Base-by-base conservation (phyloP, 208 protist species). In the Leishmania turanica region DNA sequence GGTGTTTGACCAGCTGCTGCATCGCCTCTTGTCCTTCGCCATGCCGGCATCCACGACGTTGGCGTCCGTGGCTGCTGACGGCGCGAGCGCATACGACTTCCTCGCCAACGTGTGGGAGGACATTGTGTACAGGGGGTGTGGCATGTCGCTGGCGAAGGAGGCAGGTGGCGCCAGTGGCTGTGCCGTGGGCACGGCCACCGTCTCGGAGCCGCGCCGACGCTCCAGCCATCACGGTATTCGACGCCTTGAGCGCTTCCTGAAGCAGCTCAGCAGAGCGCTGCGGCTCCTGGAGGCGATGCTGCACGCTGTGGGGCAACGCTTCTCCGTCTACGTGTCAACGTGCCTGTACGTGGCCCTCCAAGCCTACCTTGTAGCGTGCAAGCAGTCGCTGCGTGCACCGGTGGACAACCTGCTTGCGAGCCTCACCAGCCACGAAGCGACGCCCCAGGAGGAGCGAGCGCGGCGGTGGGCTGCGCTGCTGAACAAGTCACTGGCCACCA, bases 331-430 rank as follows among this genome's bases (percentile, higher is more conserved):
- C 88, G 89, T 90, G 31, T n/a, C 81, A 2, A 87, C 88, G 4
- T 97, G 92, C 79, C 75, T 95, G 37, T 37, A 91, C 60, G 74
- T 97, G 34, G 87, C 87, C 1, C 70, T 96, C 9, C 90, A 96
- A 71, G 80, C 87, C 37, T 97, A 96, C 82, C 88, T 97, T n/a
- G 78, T 96, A 13, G 84, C 89, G 62, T 96, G 91, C 78, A 90
- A 91, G 75, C 89, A 95, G 56, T 51, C 82, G 45, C 87, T 97
- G 37, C 83, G 79, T 31, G 65, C 65, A 5, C 76, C 84, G 9
- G 37, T 95, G 2, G 86, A 90, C 19, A 56, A 56, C 8, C 72
- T 87, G 6, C 65, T 81, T 47, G 76, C 78, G 31, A 51, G 53
- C 37, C 73, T 84, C 3, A 4, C 77, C 4, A 24, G 6, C 58